Evolutionary conservation across 1,139 yeast genomes (phyloP), one percentile per base, ranked within the genome.

Genomic region (Trichomonascaceae sp.): DNA sequence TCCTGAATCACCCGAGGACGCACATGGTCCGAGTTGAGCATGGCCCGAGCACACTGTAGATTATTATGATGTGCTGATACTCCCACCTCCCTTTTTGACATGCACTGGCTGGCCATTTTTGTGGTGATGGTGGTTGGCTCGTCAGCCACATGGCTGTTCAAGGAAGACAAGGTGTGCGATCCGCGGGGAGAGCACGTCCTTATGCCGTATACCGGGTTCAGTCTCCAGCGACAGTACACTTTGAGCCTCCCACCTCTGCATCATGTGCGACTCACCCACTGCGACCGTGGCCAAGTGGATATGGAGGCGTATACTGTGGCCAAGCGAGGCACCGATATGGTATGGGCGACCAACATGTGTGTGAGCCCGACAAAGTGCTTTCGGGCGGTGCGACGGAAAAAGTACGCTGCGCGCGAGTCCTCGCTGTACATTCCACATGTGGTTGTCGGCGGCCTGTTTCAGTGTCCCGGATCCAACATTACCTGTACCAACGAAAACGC

Each of bases 361-460:
- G 44, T 73, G 39, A 36, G 38, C 18, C 34, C 41, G 4, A 37
- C 41, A n/a, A 60, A 56, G 13, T 76, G 84, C 42, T 76, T 65
- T 46, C 73, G 76, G 41, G 55, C 76, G 42, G 81, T 84, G 1
- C 60, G 89, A 39, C 57, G 76, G 22, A 69, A 70, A 47, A 68
- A 71, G 46, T 78, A 74, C 45, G 73, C 75, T 1, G 51, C 52
- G 23, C 57, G 78, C 31, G 53, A 64, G 16, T 42, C 70, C 25
- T 61, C 69, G 4, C 51, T 75, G 14, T 76, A 66, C 45, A 56
- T 72, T 17, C 84, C 87, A 0, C 60, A 64, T 29, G 66, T 77
- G 0, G 67, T 71, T 52, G 71, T 79, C 1, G 92, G 92, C 4
- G 87, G 76, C 0, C 43, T 79, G 5, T 79, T 65, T 49, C 66